Conservation (phyloP, 768 basidiomycete genomes). For the Agaricus blazei region DNA sequence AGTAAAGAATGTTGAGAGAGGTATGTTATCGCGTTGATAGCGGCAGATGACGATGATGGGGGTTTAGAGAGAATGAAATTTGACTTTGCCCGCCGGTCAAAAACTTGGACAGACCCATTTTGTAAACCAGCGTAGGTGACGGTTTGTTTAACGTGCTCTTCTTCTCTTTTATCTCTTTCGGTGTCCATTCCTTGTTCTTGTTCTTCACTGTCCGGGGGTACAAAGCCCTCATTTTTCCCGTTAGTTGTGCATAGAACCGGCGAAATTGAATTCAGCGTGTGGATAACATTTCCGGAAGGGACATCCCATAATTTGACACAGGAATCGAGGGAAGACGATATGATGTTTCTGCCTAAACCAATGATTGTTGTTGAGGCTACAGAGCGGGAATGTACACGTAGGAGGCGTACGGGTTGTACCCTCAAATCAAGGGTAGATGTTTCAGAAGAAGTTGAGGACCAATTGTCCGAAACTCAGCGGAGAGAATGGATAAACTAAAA, state of each 20-base stretch:
- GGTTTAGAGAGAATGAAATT: constrained; percentile 15
- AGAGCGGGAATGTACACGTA: constrained; percentile 61
- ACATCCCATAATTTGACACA: constrained; percentile 74
- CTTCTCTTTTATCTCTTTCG: constrained; percentile 18
- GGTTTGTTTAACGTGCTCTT: constrained; percentile 29
- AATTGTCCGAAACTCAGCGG: constrained; percentile 39
- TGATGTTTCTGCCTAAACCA: constrained; percentile 57
- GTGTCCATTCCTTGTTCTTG: constrained; percentile 35
- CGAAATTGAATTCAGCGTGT: constrained; percentile 35
- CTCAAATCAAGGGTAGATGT: constrained; percentile 17
- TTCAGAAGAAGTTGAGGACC: constrained; percentile 7
- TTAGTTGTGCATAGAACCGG: constrained; percentile 42
- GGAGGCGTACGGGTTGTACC: constrained; percentile 50
- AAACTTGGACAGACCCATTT: constrained; percentile 48
- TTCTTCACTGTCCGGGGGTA: constrained; percentile 19
- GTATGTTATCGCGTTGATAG: constrained; percentile 43
- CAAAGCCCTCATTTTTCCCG: constrained; percentile 28
- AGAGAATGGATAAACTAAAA: constrained; percentile 60
- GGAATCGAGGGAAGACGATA: constrained; percentile 66
- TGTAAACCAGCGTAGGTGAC: constrained; percentile 50
- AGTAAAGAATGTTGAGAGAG: constrained; percentile 35
- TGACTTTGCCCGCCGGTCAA: constrained; percentile 44
- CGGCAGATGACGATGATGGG: constrained; percentile 8
- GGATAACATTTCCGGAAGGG: constrained; percentile 42
- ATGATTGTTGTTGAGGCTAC: constrained; percentile 64